A percentile compares a stretch with the other conserved stretches of the same genome.
phyloP scores from a whole-genome alignment of 768 basidiomycete genomes.

The Mycena leptocephala region DNA sequence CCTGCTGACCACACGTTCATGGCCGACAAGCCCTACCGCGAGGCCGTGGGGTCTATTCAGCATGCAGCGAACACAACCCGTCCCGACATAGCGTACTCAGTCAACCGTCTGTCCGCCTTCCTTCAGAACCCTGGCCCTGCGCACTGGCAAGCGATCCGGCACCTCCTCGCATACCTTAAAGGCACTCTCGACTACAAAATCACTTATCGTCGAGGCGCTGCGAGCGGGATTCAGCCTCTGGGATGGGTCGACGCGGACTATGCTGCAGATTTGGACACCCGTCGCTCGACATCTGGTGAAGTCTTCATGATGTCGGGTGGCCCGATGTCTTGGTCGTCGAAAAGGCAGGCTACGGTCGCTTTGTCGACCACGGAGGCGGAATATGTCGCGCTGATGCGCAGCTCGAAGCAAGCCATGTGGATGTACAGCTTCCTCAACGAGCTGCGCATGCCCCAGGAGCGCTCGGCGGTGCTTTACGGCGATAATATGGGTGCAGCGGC shows the following conservation, averaged over 20 bases:
- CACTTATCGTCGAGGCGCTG: slow-evolving; percentile 2
- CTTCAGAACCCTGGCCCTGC: slow-evolving; percentile 42
- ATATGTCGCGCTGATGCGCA: no score
- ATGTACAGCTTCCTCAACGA: slow-evolving; percentile 43
- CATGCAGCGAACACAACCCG: slow-evolving; percentile 42
- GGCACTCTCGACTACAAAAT: slow-evolving; percentile 41
- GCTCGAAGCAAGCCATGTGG: slow-evolving; percentile 55
- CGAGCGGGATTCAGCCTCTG: slow-evolving; percentile 5
- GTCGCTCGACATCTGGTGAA: slow-evolving; percentile 49
- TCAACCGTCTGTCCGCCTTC: slow-evolving; percentile 40
- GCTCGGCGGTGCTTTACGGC: slow-evolving; percentile 37
- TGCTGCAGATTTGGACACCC: slow-evolving; percentile 11
- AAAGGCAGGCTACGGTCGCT: no score
- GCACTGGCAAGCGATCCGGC: slow-evolving; percentile 58
- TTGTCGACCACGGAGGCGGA: no score
- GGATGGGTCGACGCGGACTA: slow-evolving; percentile 32
- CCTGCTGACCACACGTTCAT: slow-evolving; percentile 37
- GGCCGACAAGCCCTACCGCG: slow-evolving; percentile 44
- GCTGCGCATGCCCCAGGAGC: slow-evolving; percentile 35
- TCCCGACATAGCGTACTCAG: slow-evolving; percentile 44
- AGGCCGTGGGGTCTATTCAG: slow-evolving; percentile 43
- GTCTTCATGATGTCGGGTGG: no score
- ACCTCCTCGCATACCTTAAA: slow-evolving; percentile 54
- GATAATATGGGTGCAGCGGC: slow-evolving; percentile 48
- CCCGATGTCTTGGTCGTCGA: no score